Base-by-base conservation (phyloP, 345 rosid genomes). In the Psidium friedrichsthalianum region DNA sequence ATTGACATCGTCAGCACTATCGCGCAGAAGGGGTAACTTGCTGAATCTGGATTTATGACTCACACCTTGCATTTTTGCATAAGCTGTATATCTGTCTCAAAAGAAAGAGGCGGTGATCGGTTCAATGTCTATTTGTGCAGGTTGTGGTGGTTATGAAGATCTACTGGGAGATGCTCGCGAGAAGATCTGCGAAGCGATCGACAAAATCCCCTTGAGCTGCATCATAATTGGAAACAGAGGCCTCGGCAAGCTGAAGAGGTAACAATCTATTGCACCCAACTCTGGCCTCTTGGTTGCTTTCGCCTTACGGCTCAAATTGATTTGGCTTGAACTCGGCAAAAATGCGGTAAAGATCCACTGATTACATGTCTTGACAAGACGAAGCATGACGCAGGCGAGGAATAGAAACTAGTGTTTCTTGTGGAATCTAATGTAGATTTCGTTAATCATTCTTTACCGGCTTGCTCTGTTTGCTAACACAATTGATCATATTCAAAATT, bases 111-210 rank as follows among this genome's bases (percentile, higher is more conserved):
- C 52, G 36, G 5, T 24, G 21, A 21, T 16, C 25, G 51, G 54
- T 74, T 90, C 36, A 80, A 86, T 83, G 82, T 84, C 59, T 22
- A 12, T 53, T 42, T 81, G 61, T 9, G 84, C 85, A 90, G 92
- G 55, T 90, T 58, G 88, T 84, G 59, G 95, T 94, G 87, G 85
- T 94, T 58, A 84, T 92, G 92, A 95, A 94, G 95, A 88, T 95
- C 85, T 94, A 91, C 29, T 94, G 98, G 98, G 98, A 81, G 98
- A 95, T 88, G 84, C 98, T 84, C 95, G 96, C 40, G 98, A 95
- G 89, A 94, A 94, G 95, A 87, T 95, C 21, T 92, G 95, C 56
- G 96, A 93, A 89, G 98, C 98, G 4, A 93, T 91, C 25, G 98
- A 95, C 51, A 88, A 90, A 80, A 89, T 94, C 85, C 98, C 96